Evolutionary conservation across 1,284 basidiomycete genomes (phyloP), one percentile per base, ranked within the genome.

Genomic region (Austropuccinia psidii): DNA sequence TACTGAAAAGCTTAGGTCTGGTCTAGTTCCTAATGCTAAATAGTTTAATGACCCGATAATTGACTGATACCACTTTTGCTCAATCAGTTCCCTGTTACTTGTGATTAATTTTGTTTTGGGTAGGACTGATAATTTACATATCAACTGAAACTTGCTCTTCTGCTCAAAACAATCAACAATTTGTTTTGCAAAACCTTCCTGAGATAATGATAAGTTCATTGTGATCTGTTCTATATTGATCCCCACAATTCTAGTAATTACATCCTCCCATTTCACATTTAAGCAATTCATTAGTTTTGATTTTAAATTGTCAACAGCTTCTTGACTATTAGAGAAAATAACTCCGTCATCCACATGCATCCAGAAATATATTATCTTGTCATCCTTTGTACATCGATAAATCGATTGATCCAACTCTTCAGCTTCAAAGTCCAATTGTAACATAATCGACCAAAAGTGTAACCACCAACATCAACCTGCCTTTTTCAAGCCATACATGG

Each of bases 1-100:
- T 5, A 62, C 58, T 27, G 37, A 19, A 43, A 62, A 62, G n/a
- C 17, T 39, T 43, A 62, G n/a, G 24, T 62, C 58, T 41, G 58
- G 58, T 8, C 58, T 9, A 13, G 58, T 62, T n/a, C 58, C 58
- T 5, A 62, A 31, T 35, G 58, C 27, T 27, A 62, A 27, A 27
- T 62, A 62, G 21, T 37, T 62, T 9, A 62, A 19, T 37, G 58
- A 39, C n/a, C 58, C 58, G 5, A 62, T 27, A 27, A 62, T 37
- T 31, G n/a, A 15, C 21, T 39, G 29, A 24, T 62, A 62, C 58
- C n/a, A n/a, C n/a, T n/a, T n/a, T n/a, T n/a, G n/a, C n/a, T n/a
- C n/a, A n/a, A n/a, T n/a, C n/a, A n/a, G n/a, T n/a, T 49, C 45
- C 4, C 3, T 13, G 24, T 4, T 2, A 19, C 19, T 3, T 24